These are phyloP conservation scores for Trichoderma hamatum DNA, from an alignment of 2,329 filamentous ascomycete genomes.

Conservation along the genomic window DNA sequence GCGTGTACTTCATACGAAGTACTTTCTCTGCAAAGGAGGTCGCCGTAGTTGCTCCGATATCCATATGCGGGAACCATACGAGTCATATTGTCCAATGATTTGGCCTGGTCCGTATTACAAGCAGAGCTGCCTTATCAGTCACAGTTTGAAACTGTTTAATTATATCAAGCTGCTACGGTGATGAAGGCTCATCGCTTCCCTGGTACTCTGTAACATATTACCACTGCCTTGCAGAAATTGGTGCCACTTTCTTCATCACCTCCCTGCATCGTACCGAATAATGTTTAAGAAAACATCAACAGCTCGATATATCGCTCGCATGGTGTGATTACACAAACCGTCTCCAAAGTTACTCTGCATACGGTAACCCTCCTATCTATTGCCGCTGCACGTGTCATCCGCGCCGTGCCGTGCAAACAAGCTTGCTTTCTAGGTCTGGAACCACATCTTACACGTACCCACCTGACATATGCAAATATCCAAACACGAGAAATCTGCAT, in stretches of 20 bases:
- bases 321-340: not conserved
- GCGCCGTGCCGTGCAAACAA: conserved; percentile 23
- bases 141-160: conserved; percentile 16
- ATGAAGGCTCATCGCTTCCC: not conserved
- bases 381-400: conserved; percentile 11
- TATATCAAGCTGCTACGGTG: not conserved
- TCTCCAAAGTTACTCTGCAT: not conserved
- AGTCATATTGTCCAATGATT: not conserved
- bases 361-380: not conserved
- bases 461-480: not conserved
- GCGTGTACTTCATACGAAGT: not conserved
- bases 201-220: not conserved
- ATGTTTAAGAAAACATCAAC: not conserved
- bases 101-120: not conserved
- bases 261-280: not conserved
- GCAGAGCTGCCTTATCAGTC: not conserved
- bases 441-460: not conserved
- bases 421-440: conserved; percentile 1
- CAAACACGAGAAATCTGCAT: not conserved
- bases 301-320: not conserved
- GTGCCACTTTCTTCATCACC: not conserved
- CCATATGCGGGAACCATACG: conserved; percentile 8
- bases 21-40: conserved; percentile 4
- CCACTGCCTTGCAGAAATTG: not conserved
- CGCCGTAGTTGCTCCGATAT: not conserved